These are phyloP conservation scores for Echium plantagineum DNA, from an alignment of 257 asterid species.

Conservation along the genomic window DNA sequence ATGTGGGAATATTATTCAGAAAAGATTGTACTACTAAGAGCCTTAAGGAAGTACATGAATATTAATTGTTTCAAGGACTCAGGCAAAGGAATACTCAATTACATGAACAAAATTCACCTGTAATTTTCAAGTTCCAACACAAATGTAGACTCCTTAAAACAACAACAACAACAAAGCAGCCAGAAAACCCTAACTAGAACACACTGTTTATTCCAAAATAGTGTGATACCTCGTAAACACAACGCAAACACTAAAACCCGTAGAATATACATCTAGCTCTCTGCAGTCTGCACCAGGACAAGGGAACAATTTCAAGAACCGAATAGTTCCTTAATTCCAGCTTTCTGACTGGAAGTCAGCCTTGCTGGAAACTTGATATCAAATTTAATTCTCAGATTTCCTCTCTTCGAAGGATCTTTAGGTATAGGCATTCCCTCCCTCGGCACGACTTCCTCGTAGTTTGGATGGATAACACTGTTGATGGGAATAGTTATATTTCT, in stretches of 20 bases:
- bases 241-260: neutral
- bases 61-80: neutral
- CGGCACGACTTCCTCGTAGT: slow-evolving; percentile 24
- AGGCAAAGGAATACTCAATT: too few species aligned
- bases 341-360: slow-evolving; percentile 25
- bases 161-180: neutral
- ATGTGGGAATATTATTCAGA: too few species aligned
- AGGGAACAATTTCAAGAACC: slow-evolving; percentile 15
- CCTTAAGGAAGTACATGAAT: neutral
- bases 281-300: neutral
- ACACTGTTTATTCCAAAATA: neutral
- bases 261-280: neutral
- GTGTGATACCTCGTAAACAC: neutral
- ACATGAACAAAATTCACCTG: neutral
- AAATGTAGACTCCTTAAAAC: neutral
- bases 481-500: slow-evolving; percentile 27
- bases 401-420: slow-evolving; percentile 27
- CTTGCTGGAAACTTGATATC: slow-evolving; percentile 33
- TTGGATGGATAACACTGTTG: slow-evolving; percentile 25
- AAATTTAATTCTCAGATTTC: slow-evolving; percentile 37
- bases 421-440: slow-evolving; percentile 40
- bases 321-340: slow-evolving; percentile 29
- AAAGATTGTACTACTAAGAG: too few species aligned
- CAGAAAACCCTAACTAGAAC: neutral
- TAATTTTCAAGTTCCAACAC: neutral